These are phyloP conservation scores for Solanum lycopersicoides DNA, from an alignment of 257 asterid genomes.

Conservation along the genomic window DNA sequence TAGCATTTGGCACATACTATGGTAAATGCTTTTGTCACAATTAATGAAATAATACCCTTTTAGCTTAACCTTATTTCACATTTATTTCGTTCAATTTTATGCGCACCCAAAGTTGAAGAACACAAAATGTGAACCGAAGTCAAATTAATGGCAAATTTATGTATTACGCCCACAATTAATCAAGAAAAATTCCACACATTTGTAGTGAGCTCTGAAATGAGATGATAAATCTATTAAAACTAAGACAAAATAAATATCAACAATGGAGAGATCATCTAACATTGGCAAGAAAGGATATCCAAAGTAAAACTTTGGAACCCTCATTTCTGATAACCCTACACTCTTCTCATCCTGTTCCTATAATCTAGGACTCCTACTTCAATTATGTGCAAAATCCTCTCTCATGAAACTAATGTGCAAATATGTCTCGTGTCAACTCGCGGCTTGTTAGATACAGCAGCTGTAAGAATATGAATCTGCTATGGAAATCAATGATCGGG, in stretches of 20 bases:
- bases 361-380: slow-evolving; percentile 18
- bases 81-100: rapidly evolving
- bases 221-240: background rate
- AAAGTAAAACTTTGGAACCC: slow-evolving; percentile 4
- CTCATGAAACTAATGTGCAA: slow-evolving; percentile 11
- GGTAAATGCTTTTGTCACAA: too few species aligned
- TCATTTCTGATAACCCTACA: background rate
- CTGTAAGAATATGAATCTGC: slow-evolving; percentile 16
- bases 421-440: slow-evolving; percentile 7
- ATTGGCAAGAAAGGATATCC: background rate
- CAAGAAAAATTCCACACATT: background rate
- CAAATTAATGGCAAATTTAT: background rate
- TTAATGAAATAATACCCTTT: too few species aligned
- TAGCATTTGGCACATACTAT: background rate
- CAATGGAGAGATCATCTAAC: background rate
- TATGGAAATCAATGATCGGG: slow-evolving; percentile 3
- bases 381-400: slow-evolving; percentile 38
- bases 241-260: background rate
- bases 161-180: background rate
- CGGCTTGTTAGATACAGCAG: slow-evolving; percentile 29
- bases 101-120: background rate
- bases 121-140: too few species aligned
- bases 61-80: background rate
- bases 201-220: background rate
- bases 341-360: slow-evolving; percentile 26